A percentile compares a stretch with the other conserved stretches of the same genome.
These are phyloP conservation scores for Castanospermum australe DNA, from an alignment of 306 rosid genomes.

Conservation along the genomic window DNA sequence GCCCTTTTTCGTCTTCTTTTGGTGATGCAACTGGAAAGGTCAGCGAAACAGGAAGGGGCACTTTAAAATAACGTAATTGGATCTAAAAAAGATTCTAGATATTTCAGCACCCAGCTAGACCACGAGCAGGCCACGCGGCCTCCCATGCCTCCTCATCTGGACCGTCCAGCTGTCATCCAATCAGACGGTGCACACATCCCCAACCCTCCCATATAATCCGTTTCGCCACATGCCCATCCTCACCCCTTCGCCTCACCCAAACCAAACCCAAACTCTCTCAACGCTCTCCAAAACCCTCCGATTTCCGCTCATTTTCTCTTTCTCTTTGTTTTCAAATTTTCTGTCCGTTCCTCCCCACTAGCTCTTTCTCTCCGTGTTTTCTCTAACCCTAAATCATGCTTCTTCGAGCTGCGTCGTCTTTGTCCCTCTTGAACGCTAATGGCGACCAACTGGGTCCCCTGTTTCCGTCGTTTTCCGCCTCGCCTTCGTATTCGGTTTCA, in stretches of 20 bases:
- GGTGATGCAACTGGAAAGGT: neutral
- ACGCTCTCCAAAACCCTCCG: neutral
- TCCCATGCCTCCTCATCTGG: neutral
- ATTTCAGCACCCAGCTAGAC: constrained; percentile 25
- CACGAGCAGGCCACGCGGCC: constrained; percentile 85
- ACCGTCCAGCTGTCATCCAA: constrained; percentile 41
- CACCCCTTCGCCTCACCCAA: neutral
- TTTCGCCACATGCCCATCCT: neutral
- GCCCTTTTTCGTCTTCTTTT: neutral
- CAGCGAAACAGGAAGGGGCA: neutral
- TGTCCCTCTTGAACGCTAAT: constrained; percentile 34
- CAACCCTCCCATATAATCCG: neutral
- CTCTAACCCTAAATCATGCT: constrained; percentile 40
- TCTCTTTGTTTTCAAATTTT: neutral
- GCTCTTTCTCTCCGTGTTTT: neutral
- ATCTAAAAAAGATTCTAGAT: constrained; percentile 35
- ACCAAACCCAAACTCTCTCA: neutral
- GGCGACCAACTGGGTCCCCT: constrained; percentile 30
- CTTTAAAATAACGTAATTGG: neutral
- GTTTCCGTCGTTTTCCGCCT: constrained; percentile 2
- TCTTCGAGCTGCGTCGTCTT: constrained; percentile 46
- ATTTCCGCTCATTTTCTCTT: neutral
- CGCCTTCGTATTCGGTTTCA: constrained; percentile 17
- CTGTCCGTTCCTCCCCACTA: no score
- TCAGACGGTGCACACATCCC: constrained; percentile 38